These are phyloP conservation scores for Apiospora kogelbergensis DNA, from an alignment of 2,329 filamentous ascomycete genomes.

Conservation along the genomic window DNA sequence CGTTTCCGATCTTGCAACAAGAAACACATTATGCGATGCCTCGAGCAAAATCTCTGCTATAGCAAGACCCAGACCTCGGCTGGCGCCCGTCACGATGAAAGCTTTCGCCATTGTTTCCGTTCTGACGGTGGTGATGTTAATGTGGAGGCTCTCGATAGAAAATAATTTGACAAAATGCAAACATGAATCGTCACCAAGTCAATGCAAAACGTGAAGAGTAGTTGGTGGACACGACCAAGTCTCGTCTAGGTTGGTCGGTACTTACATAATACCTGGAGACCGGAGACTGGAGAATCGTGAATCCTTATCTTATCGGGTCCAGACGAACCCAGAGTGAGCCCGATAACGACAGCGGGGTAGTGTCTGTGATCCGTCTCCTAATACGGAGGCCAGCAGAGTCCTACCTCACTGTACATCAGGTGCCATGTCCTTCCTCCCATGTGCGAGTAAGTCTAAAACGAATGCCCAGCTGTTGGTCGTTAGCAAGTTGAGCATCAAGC, in stretches of 20 bases:
- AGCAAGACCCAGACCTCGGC: constrained; percentile 61
- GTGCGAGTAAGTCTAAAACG: neutral
- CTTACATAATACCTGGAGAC: neutral
- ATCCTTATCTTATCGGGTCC: constrained; percentile 18
- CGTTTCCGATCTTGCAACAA: constrained; percentile 54
- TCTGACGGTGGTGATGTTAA: neutral
- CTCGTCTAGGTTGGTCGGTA: no score
- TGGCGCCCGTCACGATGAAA: constrained; percentile 68
- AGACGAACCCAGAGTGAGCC: neutral
- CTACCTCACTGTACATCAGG: neutral
- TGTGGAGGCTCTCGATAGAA: neutral
- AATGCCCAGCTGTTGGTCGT: neutral
- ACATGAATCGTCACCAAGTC: neutral
- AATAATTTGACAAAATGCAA: neutral
- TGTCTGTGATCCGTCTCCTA: neutral
- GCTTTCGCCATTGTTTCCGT: constrained; percentile 53
- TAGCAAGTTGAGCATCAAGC: neutral
- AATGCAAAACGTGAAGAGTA: neutral
- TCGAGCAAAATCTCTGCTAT: constrained; percentile 52
- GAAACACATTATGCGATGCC: constrained; percentile 56
- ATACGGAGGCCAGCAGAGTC: neutral
- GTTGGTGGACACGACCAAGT: neutral
- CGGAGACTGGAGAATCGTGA: neutral
- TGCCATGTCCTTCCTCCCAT: neutral
- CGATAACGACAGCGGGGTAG: constrained; percentile 11